Percentiles rank a stretch among this genome's conserved stretches.
These are phyloP conservation scores for Magnusiomyces clavatus DNA, from an alignment of 1,139 yeast genomes.

Conservation along the genomic window DNA sequence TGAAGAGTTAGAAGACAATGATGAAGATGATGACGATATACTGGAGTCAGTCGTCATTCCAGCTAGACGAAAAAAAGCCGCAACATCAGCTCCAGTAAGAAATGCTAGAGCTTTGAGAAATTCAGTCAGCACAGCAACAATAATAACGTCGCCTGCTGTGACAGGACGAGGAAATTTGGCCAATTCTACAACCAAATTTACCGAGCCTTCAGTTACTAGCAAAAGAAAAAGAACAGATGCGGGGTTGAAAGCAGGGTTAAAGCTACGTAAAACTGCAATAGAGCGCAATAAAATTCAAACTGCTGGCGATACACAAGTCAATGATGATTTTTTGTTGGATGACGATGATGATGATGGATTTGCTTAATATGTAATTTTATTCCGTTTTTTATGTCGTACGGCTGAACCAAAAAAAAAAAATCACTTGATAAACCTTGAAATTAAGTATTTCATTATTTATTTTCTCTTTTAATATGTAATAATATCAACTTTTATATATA, in stretches of 20 bases:
- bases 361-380: not conserved
- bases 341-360: constrained; percentile 5
- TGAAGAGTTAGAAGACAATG: no score
- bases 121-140: not conserved
- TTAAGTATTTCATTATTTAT: not conserved
- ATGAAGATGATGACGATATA: no score
- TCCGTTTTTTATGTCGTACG: not conserved
- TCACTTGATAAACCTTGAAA: not conserved
- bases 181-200: not conserved
- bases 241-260: not conserved
- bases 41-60: no score
- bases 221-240: not conserved
- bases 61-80: no score
- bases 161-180: not conserved
- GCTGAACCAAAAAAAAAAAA: not conserved
- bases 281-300: no score
- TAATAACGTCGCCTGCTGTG: not conserved
- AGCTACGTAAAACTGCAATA: not conserved
- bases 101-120: not conserved
- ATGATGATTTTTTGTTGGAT: not conserved
- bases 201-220: not conserved
- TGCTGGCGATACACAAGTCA: not conserved
- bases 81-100: no score
- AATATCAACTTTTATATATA: not conserved
- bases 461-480: not conserved